phyloP scores from a whole-genome alignment of 148 eudicot genomes.

The Vaccinium darrowii region DNA sequence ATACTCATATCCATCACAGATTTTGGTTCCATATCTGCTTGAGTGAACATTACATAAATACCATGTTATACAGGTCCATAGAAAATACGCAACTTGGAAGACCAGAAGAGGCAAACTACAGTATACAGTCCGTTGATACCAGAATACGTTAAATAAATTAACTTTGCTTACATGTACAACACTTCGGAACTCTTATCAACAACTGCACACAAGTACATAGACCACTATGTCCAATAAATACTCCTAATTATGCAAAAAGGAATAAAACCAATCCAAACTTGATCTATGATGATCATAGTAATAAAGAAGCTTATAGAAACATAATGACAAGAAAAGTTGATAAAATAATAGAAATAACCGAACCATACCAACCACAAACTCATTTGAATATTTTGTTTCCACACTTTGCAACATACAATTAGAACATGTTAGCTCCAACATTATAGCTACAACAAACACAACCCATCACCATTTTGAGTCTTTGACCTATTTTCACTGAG shows the following conservation, averaged over 20 bases:
- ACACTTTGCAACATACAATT: neutral
- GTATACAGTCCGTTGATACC: neutral
- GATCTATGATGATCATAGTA: neutral
- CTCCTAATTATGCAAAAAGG: neutral
- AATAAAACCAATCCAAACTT: slow-evolving; percentile 2
- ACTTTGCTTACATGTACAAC: neutral
- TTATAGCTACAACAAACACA: neutral
- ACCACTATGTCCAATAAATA: neutral
- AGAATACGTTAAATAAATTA: neutral
- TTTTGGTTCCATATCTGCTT: slow-evolving; percentile 58
- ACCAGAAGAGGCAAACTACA: slow-evolving; percentile 10
- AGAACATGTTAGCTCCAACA: neutral
- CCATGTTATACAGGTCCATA: neutral
- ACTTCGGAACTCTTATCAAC: neutral
- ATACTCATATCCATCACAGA: slow-evolving; percentile 58
- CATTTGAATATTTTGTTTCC: neutral
- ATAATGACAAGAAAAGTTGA: neutral
- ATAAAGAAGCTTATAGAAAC: neutral
- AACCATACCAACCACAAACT: slow-evolving; percentile 7
- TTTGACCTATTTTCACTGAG: neutral
- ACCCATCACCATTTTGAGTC: neutral
- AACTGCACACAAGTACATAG: neutral
- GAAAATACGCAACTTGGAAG: neutral
- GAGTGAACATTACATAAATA: slow-evolving; percentile 16
- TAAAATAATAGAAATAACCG: neutral